Evolutionary conservation across 176 grass and related monocot species (phyloP).

Genomic region (Musa itinerans): DNA sequence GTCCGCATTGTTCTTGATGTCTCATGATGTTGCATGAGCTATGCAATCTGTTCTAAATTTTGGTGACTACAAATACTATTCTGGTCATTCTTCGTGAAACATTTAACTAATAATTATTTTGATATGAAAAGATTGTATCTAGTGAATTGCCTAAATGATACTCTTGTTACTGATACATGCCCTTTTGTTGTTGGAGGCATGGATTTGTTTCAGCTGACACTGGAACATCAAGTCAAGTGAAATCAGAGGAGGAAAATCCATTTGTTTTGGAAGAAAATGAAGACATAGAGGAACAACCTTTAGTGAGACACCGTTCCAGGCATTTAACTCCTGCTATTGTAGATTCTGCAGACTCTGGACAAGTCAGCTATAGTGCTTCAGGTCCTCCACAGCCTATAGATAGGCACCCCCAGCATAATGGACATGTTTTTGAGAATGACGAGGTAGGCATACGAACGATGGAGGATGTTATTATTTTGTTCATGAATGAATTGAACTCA

Average conservation of each 20-base stretch:
- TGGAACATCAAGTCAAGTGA: neutral
- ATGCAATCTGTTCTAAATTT: neutral
- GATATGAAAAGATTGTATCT: neutral
- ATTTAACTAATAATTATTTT: no score
- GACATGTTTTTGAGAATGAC: constrained; percentile 36
- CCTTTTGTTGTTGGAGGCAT: neutral
- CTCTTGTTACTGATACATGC: neutral
- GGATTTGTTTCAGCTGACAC: neutral
- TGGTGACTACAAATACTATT: neutral
- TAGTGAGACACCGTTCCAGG: constrained; percentile 48
- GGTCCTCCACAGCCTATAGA: constrained; percentile 24
- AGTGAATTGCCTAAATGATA: neutral
- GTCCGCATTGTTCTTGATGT: neutral
- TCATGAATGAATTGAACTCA: neutral
- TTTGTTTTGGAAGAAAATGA: constrained; percentile 38
- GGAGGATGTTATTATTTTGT: neutral
- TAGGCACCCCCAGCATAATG: constrained; percentile 24
- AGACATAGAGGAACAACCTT: constrained; percentile 64
- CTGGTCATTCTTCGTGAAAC: neutral
- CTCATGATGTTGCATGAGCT: neutral
- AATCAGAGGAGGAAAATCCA: neutral
- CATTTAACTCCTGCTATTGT: constrained; percentile 29
- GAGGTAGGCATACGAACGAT: constrained; percentile 34
- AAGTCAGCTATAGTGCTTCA: constrained; percentile 25
- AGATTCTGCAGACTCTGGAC: constrained; percentile 21